Conservation (phyloP, 1,284 basidiomycete genomes). For the Puccinia novopanici region DNA sequence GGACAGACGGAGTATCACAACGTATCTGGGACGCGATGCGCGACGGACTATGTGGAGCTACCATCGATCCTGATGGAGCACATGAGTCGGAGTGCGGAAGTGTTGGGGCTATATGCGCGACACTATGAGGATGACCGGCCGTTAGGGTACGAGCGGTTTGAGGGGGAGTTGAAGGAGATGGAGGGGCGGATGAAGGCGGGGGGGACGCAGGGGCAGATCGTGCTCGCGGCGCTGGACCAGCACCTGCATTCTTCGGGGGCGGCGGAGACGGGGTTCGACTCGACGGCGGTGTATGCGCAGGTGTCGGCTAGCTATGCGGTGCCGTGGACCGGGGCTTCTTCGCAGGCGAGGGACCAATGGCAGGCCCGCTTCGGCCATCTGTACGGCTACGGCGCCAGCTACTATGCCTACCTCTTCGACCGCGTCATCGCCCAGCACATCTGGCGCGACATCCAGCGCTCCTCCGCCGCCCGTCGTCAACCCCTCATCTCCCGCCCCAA, state of each 20-base stretch:
- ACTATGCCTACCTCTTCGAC: conserved; percentile 59
- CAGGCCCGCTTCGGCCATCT: conserved; percentile 58
- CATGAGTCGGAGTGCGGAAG: conserved; percentile 55
- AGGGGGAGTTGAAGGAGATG: conserved; percentile 54
- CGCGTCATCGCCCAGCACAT: conserved; percentile 57
- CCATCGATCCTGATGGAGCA: conserved; percentile 60
- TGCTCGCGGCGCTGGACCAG: conserved; percentile 58
- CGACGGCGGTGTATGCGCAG: conserved; percentile 53
- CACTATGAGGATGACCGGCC: conserved; percentile 56
- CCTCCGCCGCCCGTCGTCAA: too few relatives aligned
- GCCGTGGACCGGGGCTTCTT: not conserved
- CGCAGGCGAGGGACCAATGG: conserved; percentile 41
- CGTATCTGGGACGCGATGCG: conserved; percentile 58
- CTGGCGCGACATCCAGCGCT: conserved; percentile 51
- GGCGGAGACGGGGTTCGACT: conserved; percentile 52
- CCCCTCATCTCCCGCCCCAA: conserved; percentile 51
- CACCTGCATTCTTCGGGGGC: conserved; percentile 55
- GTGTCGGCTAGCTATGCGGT: conserved; percentile 51
- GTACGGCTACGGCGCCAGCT: conserved; percentile 58
- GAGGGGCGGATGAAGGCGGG: conserved; percentile 55
- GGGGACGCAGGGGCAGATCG: conserved; percentile 54
- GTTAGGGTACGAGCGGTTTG: conserved; percentile 54
- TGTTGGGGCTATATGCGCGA: conserved; percentile 55
- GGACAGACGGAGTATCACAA: conserved; percentile 59
- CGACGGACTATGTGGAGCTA: conserved; percentile 59